A percentile compares a stretch with the other conserved stretches of the same genome.
Evolutionary conservation across 805 yeast genomes (phyloP).

Genomic region (Diddensiella transvaalensis): DNA sequence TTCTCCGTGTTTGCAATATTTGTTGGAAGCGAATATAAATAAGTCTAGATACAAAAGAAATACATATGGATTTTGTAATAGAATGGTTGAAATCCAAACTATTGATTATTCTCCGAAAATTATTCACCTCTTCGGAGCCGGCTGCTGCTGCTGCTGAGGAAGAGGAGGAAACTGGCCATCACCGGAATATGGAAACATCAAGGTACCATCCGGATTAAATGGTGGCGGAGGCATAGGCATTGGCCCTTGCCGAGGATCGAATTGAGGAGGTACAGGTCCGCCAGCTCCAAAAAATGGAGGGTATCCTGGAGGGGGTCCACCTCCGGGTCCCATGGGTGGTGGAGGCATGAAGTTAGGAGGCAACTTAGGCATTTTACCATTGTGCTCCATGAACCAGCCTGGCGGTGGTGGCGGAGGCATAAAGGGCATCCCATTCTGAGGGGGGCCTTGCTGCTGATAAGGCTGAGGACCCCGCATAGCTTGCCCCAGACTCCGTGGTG

Average conservation of each 20-base stretch:
- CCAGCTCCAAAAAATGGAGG: slow-evolving; percentile 18
- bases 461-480: slow-evolving; percentile 2
- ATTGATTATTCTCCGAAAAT: too few relatives aligned
- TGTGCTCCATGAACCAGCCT: slow-evolving; percentile 18
- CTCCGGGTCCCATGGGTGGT: slow-evolving; percentile 15
- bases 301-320: slow-evolving; percentile 16
- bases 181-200: slow-evolving; percentile 10
- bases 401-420: slow-evolving; percentile 16
- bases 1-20: too few relatives aligned
- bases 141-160: not conserved
- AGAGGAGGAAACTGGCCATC: slow-evolving; percentile 4
- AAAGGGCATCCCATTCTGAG: slow-evolving; percentile 2
- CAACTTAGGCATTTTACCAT: slow-evolving; percentile 12
- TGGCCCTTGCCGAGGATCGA: slow-evolving; percentile 12
- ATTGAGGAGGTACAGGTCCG: slow-evolving; percentile 17
- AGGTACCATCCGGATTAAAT: slow-evolving; percentile 12
- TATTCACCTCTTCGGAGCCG: not conserved
- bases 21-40: not conserved
- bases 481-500: not conserved
- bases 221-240: slow-evolving; percentile 10
- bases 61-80: not conserved
- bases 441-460: not conserved
- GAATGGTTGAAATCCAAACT: too few relatives aligned
- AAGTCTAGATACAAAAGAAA: not conserved
- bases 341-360: slow-evolving; percentile 17